These are phyloP conservation scores for Cicer judaicum DNA, from an alignment of 306 rosid species.

Conservation along the genomic window DNA sequence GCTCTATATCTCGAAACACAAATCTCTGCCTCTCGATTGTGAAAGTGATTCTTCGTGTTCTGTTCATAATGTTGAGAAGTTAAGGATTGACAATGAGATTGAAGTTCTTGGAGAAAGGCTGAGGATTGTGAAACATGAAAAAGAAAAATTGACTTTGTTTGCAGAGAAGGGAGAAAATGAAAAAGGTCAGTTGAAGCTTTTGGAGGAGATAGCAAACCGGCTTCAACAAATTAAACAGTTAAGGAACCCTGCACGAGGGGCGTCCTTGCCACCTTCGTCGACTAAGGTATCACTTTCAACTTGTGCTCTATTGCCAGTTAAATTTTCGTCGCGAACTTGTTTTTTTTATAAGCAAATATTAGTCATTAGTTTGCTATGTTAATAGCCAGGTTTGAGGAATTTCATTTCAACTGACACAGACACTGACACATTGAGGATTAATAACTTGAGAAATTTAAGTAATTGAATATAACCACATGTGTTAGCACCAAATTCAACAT, in stretches of 20 bases:
- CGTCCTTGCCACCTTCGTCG: conserved; percentile 53
- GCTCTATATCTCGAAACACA: conserved; percentile 36
- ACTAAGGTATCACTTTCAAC: conserved; percentile 54
- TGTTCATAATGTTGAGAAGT: conserved; percentile 45
- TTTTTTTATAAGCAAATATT: background rate
- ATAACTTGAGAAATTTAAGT: no score
- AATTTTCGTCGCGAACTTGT: conserved; percentile 4
- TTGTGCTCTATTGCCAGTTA: conserved; percentile 13
- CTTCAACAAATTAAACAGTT: conserved; percentile 46
- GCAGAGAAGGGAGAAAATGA: conserved; percentile 50
- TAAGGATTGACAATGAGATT: conserved; percentile 54
- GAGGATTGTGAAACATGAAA: conserved; percentile 50
- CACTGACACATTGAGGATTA: no score
- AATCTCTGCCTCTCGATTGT: conserved; percentile 37
- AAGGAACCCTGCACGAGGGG: conserved; percentile 47
- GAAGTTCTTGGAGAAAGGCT: conserved; percentile 55
- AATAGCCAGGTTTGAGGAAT: no score
- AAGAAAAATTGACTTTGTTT: conserved; percentile 43
- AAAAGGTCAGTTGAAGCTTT: conserved; percentile 49
- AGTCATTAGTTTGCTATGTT: no score
- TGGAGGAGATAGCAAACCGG: conserved; percentile 53
- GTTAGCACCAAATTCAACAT: no score
- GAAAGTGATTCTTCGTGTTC: conserved; percentile 46
- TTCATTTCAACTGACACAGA: no score
- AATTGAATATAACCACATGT: no score